Conservation (phyloP, 148 eudicot genomes). For the Camellia granthamiana region DNA sequence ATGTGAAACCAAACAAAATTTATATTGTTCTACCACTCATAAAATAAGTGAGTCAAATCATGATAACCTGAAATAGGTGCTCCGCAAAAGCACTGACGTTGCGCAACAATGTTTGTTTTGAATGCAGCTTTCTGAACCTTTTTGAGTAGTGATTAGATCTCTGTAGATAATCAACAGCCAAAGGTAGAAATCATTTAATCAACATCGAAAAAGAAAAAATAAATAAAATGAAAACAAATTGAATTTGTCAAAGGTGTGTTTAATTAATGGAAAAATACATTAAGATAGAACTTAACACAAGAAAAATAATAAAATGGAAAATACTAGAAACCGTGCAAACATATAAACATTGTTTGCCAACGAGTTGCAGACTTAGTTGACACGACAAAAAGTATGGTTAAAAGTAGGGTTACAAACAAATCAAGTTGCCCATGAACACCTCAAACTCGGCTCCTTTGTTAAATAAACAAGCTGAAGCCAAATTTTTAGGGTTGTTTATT, state of each 20-base stretch:
- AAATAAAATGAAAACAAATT: no score
- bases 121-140: slow-evolving; percentile 37
- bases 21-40: background rate
- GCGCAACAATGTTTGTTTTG: slow-evolving; percentile 36
- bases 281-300: background rate
- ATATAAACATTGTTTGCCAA: background rate
- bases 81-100: slow-evolving; percentile 45
- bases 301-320: background rate
- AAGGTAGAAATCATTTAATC: background rate
- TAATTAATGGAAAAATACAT: background rate
- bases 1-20: background rate
- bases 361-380: background rate
- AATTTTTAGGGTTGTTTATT: no score
- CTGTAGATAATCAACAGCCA: slow-evolving; percentile 25
- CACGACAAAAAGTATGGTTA: background rate
- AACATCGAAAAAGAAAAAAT: background rate
- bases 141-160: slow-evolving; percentile 27
- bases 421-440: no score
- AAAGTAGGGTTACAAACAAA: background rate
- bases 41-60: background rate
- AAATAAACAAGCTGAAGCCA: no score
- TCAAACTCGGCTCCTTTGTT: no score
- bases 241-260: background rate
- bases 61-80: slow-evolving; percentile 41
- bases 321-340: background rate